phyloP scores from a whole-genome alignment of 331 rosid species.

The Rosa hybrid region DNA sequence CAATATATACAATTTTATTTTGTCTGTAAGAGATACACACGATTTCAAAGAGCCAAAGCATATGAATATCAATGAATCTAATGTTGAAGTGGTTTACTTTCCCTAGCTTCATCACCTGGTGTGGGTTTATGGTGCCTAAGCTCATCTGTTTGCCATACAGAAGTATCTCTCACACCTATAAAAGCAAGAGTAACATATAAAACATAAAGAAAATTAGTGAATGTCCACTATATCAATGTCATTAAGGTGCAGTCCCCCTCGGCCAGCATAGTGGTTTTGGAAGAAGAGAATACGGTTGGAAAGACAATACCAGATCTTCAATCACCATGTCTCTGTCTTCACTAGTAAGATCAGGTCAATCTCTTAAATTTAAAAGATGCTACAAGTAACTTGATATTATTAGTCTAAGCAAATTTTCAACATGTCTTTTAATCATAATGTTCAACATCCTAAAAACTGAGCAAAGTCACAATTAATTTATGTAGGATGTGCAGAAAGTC shows the following conservation, averaged over 20 bases:
- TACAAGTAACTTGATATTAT: constrained; percentile 30
- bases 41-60: constrained; percentile 14
- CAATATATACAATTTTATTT: constrained; percentile 19
- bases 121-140: constrained; percentile 34
- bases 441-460: constrained; percentile 8
- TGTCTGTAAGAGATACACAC: constrained; percentile 14
- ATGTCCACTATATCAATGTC: constrained; percentile 12
- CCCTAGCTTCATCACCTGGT: no score
- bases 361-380: constrained; percentile 87
- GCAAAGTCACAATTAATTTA: not conserved
- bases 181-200: constrained; percentile 26
- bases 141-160: constrained; percentile 98
- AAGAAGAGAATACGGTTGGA: constrained; percentile 30
- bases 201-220: constrained; percentile 8
- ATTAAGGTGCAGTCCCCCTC: constrained; percentile 22
- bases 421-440: constrained; percentile 4
- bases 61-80: constrained; percentile 21
- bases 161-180: constrained; percentile 91
- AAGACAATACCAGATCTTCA: constrained; percentile 82
- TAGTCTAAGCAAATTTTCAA: constrained; percentile 25
- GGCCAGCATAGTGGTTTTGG: constrained; percentile 16
- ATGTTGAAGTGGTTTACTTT: constrained; percentile 14
- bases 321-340: constrained; percentile 89
- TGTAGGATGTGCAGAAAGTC: not conserved
- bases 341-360: constrained; percentile 40